Conservation (phyloP, 805 yeast species). For the Ascoidea tarda region DNA sequence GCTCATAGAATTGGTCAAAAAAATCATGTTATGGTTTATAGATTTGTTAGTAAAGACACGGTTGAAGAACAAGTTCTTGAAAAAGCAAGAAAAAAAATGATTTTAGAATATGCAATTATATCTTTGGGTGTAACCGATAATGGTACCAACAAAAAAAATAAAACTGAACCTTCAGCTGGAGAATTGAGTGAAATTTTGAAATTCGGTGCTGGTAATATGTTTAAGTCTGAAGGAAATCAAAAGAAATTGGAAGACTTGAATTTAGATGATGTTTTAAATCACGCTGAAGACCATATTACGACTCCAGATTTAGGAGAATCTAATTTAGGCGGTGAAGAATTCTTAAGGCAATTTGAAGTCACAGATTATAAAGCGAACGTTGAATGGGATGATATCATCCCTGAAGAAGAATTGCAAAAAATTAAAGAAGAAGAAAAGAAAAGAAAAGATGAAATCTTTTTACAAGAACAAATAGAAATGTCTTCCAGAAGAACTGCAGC, state of each 20-base stretch:
- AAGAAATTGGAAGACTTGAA: constrained; percentile 90
- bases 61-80: constrained; percentile 96
- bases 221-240: constrained; percentile 88
- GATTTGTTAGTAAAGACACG: constrained; percentile 96
- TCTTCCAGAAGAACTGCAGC: constrained; percentile 72
- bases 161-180: constrained; percentile 64
- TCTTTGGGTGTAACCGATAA: constrained; percentile 89
- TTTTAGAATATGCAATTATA: constrained; percentile 92
- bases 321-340: constrained; percentile 97
- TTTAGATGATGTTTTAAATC: constrained; percentile 88
- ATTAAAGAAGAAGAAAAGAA: constrained; percentile 86
- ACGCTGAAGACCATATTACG: constrained; percentile 94
- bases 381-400: constrained; percentile 98
- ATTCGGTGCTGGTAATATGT: constrained; percentile 98
- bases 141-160: constrained; percentile 30
- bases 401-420: constrained; percentile 80
- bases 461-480: constrained; percentile 84
- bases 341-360: constrained; percentile 91
- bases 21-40: constrained; percentile 91
- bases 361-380: constrained; percentile 97
- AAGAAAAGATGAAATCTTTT: constrained; percentile 70
- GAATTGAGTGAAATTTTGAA: constrained; percentile 88
- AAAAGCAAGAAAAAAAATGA: constrained; percentile 96
- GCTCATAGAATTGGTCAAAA: constrained; percentile 99
- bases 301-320: constrained; percentile 95